Base-by-base conservation (phyloP, 768 basidiomycete species). In the Dacryopinax spathularia region DNA sequence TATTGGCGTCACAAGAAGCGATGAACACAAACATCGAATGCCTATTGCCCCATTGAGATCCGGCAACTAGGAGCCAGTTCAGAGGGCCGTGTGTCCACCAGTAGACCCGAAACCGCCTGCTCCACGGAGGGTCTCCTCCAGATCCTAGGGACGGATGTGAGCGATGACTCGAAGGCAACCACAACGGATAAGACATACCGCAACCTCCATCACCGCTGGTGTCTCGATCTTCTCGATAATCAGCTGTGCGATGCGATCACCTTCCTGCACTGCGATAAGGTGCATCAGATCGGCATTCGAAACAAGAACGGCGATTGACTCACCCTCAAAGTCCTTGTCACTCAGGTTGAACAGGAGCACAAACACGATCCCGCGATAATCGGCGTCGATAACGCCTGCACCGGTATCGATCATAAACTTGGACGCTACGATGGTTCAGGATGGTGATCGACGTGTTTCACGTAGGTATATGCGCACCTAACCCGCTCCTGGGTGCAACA, bases 351-450 rank as follows among this genome's bases (percentile, higher is more conserved):
- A 97, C 43, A 99, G 79, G 31, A 99, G 79, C 34, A 98, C 90
- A 70, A 87, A 92, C 48, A 99, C 83, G 13, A 84, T 78, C 22
- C 96, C 96, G 62, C 96, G 81, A 74, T 99, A 98, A 73, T 99
- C 96, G 6, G 91, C 90, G 67, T 99, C 96, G 60, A 99, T 83
- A 6, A 99, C 96, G 22, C 95, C 96, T 12, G 96, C 96, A 1
- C 96, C 96, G 0, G 95, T 98, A 71, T 94, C 90, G 64, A 98
- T 97, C 85, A 91, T 92, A 73, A 91, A 93, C 72, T 99, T 99
- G 16, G 89, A 89, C 20, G 96, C 96, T 96, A 66, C 18, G 25
- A 48, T 15, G 18, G 12, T 10, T 25, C 5, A 35, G 29, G 27
- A 22, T 13, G 18, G 56, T 33, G 60, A 33, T 15, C n/a, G 56